Percentiles rank a stretch among this genome's conserved stretches.
phyloP scores from a whole-genome alignment of 1,284 basidiomycete species.

The Heterobasidion parviporum region DNA sequence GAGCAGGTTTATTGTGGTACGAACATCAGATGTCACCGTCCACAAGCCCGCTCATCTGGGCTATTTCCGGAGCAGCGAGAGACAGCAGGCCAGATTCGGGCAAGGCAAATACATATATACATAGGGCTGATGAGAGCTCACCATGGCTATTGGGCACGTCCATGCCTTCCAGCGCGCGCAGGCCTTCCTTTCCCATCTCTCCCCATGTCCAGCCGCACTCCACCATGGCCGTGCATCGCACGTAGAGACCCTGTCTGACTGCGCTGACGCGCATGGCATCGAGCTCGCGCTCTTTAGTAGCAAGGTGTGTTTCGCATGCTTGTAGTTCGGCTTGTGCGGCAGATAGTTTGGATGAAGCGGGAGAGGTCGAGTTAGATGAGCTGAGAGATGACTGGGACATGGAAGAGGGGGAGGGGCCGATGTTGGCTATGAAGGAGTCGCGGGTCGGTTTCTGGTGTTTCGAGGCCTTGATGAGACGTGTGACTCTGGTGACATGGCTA shows the following conservation, averaged over 20 bases:
- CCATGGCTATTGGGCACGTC: not conserved
- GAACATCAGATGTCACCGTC: too few relatives aligned
- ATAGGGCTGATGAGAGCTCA: not conserved
- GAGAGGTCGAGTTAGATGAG: slow-evolving; percentile 25
- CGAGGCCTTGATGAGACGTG: slow-evolving; percentile 68
- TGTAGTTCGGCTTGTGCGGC: slow-evolving; percentile 67
- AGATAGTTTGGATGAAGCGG: slow-evolving; percentile 40
- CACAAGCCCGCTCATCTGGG: too few relatives aligned
- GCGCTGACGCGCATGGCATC: slow-evolving; percentile 39
- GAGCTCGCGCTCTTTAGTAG: slow-evolving; percentile 56
- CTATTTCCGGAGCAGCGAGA: too few relatives aligned
- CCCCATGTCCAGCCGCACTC: slow-evolving; percentile 62
- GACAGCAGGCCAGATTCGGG: too few relatives aligned
- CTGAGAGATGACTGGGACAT: slow-evolving; percentile 24
- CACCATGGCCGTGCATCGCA: slow-evolving; percentile 53
- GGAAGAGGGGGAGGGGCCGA: slow-evolving; percentile 21
- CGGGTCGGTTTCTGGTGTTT: slow-evolving; percentile 44
- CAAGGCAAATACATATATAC: too few relatives aligned
- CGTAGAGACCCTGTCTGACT: slow-evolving; percentile 51
- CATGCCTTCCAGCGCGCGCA: slow-evolving; percentile 30
- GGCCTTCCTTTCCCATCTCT: slow-evolving; percentile 53
- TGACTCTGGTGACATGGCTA: slow-evolving; percentile 39
- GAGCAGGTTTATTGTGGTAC: too few relatives aligned
- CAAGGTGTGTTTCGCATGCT: slow-evolving; percentile 68
- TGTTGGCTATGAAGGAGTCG: slow-evolving; percentile 30